These are phyloP conservation scores for Geum urbanum DNA, from an alignment of 306 rosid species.

Conservation along the genomic window DNA sequence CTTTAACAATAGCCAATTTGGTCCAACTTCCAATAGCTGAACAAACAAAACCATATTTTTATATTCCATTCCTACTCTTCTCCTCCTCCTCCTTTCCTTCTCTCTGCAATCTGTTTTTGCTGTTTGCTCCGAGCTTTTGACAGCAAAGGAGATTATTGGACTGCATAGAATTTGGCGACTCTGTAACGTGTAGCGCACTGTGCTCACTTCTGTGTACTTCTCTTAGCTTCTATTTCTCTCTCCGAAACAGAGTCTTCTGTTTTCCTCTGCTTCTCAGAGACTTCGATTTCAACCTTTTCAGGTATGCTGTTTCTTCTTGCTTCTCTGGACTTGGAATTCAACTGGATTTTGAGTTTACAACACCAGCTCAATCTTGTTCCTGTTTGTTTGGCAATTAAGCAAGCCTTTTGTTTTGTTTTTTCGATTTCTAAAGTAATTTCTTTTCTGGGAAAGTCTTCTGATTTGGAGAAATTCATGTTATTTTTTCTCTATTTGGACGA, in stretches of 20 bases:
- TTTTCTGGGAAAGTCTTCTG: conserved; percentile 10
- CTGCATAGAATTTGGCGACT: not conserved
- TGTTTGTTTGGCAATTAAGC: not conserved
- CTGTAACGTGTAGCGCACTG: not conserved
- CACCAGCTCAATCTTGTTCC: not conserved
- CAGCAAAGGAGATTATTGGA: not conserved
- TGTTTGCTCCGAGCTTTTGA: not conserved
- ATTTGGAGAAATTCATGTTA: not conserved
- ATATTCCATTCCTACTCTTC: not conserved
- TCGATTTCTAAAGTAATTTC: not conserved
- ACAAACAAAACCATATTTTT: not conserved
- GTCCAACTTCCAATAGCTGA: not conserved
- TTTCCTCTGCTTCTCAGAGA: not conserved
- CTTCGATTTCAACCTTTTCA: not conserved
- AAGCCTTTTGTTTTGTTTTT: not conserved
- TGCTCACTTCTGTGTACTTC: not conserved
- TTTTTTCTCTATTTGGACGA: not conserved
- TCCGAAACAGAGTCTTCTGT: conserved; percentile 7
- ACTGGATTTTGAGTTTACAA: not conserved
- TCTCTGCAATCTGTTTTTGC: not conserved
- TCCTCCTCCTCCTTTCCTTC: not conserved
- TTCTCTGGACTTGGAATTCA: not conserved
- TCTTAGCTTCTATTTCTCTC: not conserved
- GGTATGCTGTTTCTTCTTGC: conserved; percentile 8
- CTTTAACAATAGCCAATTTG: not conserved